phyloP scores from a whole-genome alignment of 371 early-diverging fungal genomes.

The Rhizopus stolonifer region DNA sequence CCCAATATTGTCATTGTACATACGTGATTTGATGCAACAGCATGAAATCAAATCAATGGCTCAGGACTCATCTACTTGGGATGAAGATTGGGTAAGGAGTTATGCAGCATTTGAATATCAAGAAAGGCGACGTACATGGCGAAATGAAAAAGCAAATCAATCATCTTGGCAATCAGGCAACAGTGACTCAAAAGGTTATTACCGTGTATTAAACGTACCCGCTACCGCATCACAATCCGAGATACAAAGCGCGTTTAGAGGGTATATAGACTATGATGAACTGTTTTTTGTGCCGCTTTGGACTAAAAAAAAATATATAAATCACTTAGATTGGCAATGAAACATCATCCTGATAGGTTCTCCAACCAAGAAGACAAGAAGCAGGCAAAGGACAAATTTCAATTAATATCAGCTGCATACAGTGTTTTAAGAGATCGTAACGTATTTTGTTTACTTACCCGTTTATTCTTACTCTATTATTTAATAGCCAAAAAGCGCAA shows the following conservation, averaged over 20 bases:
- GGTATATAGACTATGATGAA: too few relatives aligned
- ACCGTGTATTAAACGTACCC: constrained; percentile 42
- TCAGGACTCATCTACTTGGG: constrained; percentile 51
- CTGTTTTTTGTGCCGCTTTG: too few relatives aligned
- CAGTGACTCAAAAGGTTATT: constrained; percentile 53
- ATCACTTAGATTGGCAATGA: constrained; percentile 45
- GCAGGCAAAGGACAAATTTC: constrained; percentile 54
- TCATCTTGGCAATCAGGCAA: constrained; percentile 12
- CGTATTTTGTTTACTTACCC: not conserved
- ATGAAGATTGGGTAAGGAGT: constrained; percentile 55
- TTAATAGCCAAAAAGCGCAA: constrained; percentile 31
- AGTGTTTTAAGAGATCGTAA: constrained; percentile 60
- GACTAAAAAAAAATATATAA: not conserved
- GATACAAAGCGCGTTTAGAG: constrained; percentile 63
- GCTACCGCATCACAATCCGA: constrained; percentile 50
- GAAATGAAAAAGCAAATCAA: constrained; percentile 39
- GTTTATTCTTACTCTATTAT: not conserved
- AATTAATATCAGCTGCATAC: constrained; percentile 58
- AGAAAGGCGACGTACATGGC: constrained; percentile 53
- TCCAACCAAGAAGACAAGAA: constrained; percentile 52
- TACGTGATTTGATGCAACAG: constrained; percentile 50
- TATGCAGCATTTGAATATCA: constrained; percentile 59
- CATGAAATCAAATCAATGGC: constrained; percentile 48
- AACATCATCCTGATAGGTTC: constrained; percentile 58
- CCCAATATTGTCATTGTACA: constrained; percentile 48